Conservation (phyloP, 192 early-diverging fungal species). For the Coemansia sp. region DNA sequence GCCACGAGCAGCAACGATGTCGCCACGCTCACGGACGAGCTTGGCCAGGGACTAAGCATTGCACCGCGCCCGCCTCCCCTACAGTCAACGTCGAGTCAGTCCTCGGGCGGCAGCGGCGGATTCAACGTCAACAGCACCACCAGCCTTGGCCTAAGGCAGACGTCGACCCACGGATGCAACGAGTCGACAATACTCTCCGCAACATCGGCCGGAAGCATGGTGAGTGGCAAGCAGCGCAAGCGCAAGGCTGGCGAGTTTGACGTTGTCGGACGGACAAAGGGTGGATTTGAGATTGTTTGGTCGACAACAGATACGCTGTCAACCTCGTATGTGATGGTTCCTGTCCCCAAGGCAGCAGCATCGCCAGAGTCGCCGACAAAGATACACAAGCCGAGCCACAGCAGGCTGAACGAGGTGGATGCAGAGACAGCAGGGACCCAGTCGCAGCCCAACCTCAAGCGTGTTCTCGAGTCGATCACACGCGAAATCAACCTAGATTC, state of each 20-base stretch:
- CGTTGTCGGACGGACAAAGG: slow-evolving; percentile 52
- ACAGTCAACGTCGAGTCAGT: slow-evolving; percentile 46
- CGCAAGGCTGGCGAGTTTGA: slow-evolving; percentile 53
- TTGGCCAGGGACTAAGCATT: slow-evolving; percentile 40
- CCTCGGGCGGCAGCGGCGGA: slow-evolving; percentile 45
- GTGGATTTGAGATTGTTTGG: slow-evolving; percentile 56
- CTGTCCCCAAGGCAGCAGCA: slow-evolving; percentile 33
- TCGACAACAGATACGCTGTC: slow-evolving; percentile 43
- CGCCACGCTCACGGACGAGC: slow-evolving; percentile 37
- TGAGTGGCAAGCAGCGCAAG: slow-evolving; percentile 32
- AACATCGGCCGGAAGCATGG: slow-evolving; percentile 7
- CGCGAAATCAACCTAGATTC: slow-evolving; percentile 56
- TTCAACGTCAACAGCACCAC: slow-evolving; percentile 38
- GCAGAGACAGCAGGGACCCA: slow-evolving; percentile 43
- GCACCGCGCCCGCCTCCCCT: slow-evolving; percentile 19
- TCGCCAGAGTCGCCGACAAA: slow-evolving; percentile 52
- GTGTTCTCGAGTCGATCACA: slow-evolving; percentile 51
- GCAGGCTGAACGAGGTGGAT: slow-evolving; percentile 19
- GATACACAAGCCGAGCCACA: slow-evolving; percentile 47
- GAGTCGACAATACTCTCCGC: slow-evolving; percentile 2
- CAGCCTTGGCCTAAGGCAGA: slow-evolving; percentile 27
- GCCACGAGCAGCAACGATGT: slow-evolving; percentile 27
- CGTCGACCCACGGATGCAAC: background rate
- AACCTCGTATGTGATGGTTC: slow-evolving; percentile 55
- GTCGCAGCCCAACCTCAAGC: slow-evolving; percentile 55